phyloP scores from a whole-genome alignment of 495 filamentous ascomycete genomes.

The Peziza echinospora region DNA sequence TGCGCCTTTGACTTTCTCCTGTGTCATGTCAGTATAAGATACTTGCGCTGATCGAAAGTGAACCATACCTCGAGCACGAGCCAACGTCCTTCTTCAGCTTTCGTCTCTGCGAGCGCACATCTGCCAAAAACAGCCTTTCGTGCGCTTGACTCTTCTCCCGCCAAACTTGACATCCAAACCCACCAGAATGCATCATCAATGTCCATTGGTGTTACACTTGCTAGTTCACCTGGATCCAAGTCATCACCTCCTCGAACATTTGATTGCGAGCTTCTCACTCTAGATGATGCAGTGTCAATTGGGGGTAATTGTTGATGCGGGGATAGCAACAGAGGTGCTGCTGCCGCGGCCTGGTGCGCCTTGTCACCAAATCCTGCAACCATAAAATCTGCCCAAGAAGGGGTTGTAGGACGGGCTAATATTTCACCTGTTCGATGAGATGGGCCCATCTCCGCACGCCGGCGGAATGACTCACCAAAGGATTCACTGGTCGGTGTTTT shows the following conservation, averaged over 20 bases:
- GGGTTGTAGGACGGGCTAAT: slow-evolving; percentile 70
- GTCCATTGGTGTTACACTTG: slow-evolving; percentile 67
- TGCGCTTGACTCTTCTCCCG: slow-evolving; percentile 59
- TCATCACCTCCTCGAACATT: slow-evolving; percentile 45
- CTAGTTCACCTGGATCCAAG: slow-evolving; percentile 80
- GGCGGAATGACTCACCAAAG: not conserved
- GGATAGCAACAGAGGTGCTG: slow-evolving; percentile 50
- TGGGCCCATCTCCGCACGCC: not conserved
- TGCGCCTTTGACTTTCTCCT: slow-evolving; percentile 90
- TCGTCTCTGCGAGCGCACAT: slow-evolving; percentile 77
- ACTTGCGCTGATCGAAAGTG: not conserved
- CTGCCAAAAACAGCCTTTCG: slow-evolving; percentile 87
- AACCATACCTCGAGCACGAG: slow-evolving; percentile 34
- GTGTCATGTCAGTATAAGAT: slow-evolving; percentile 29
- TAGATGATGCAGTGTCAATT: slow-evolving; percentile 39
- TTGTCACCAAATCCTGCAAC: slow-evolving; percentile 80
- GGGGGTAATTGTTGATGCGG: slow-evolving; percentile 82
- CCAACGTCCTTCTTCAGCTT: slow-evolving; percentile 65
- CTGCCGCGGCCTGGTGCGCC: slow-evolving; percentile 25
- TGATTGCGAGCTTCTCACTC: slow-evolving; percentile 76
- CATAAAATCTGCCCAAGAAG: slow-evolving; percentile 94
- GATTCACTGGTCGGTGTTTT: not conserved
- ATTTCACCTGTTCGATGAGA: slow-evolving; percentile 23
- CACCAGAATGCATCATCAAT: slow-evolving; percentile 98
- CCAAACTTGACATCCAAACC: slow-evolving; percentile 97